Base-by-base conservation (phyloP, 2,329 filamentous ascomycete genomes). In the Aspergillus carbonarius region DNA sequence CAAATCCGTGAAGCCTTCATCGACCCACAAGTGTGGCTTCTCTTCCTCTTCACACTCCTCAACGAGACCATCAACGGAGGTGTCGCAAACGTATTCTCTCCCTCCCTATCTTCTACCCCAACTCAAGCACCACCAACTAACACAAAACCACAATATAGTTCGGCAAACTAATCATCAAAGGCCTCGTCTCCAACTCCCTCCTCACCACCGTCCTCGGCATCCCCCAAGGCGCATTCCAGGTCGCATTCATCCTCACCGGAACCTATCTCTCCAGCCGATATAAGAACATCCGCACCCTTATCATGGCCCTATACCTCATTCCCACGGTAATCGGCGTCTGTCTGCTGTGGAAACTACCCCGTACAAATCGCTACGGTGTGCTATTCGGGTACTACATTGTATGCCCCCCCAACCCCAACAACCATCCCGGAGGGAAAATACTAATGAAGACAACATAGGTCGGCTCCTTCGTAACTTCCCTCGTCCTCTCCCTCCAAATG, bases 1-100 rank as follows among this genome's bases (percentile, higher is more conserved):
- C 82, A 83, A 58, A 77, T 83, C 35, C 72, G 74, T 0, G 82
- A 83, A 62, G 80, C 80, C 0, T 65, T 81, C 6, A 37, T 68
- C 4, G 79, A 81, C 54, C 71, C 76, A 0, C 78, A 81, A 63
- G 73, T 81, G 6, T 80, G 78, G 77, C 68, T 80, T 1, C 60
- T 79, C 5, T 78, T 78, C 54, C 59, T 80, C 1, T 82, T 78
- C 54, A 76, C 76, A 3, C 69, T 85, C 0, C 68, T 83, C 17
- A 85, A 85, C 57, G 82, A 85, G 63, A 71, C 76, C 1, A 78
- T 85, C 61, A 72, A 72, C 32, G 70, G 85, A 79, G 83, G 83
- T 0, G 69, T 83, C 8, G 79, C 82, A 5, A 84, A 82, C 62
- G 60, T 61, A 60, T 10, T 27, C 25, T 2, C 17, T 7, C 10